Evolutionary conservation across 495 filamentous ascomycete genomes (phyloP).

Genomic region (Lentithecium fluviatile): DNA sequence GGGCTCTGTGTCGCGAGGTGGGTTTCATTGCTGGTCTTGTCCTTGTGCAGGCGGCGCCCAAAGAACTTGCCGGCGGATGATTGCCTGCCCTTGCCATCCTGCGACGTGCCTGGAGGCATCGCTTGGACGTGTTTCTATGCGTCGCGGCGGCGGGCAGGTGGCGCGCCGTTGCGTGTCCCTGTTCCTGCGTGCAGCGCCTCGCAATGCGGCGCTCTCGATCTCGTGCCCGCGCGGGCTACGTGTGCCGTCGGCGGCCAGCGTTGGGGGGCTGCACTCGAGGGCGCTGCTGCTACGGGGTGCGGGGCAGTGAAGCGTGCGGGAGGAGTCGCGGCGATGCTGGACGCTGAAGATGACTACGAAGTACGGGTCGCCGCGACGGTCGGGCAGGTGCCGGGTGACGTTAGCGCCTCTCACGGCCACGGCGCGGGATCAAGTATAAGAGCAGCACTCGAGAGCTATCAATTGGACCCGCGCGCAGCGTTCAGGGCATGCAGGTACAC

Average conservation of each 20-base stretch:
- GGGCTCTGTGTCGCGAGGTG: conserved; percentile 50
- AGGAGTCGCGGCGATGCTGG: too few relatives aligned
- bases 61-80: conserved; percentile 86
- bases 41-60: conserved; percentile 71
- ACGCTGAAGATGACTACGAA: too few relatives aligned
- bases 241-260: conserved; percentile 7
- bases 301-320: too few relatives aligned
- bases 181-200: neutral
- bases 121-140: neutral
- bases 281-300: neutral
- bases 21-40: conserved; percentile 56
- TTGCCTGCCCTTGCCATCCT: conserved; percentile 73
- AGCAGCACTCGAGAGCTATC: too few relatives aligned
- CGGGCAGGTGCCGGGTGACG: too few relatives aligned
- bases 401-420: too few relatives aligned
- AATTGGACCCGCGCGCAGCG: neutral
- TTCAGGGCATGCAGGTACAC: too few relatives aligned
- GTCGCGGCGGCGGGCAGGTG: neutral
- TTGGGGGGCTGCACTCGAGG: neutral
- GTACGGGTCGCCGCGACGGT: too few relatives aligned
- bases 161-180: neutral
- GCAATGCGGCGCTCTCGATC: neutral
- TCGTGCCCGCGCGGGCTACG: conserved; percentile 5
- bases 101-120: conserved; percentile 52
- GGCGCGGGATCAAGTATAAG: too few relatives aligned